Percentiles rank a stretch among this genome's conserved stretches.
These are phyloP conservation scores for Diplodia scrobiculata DNA, from an alignment of 2,329 filamentous ascomycete species.

Conservation along the genomic window DNA sequence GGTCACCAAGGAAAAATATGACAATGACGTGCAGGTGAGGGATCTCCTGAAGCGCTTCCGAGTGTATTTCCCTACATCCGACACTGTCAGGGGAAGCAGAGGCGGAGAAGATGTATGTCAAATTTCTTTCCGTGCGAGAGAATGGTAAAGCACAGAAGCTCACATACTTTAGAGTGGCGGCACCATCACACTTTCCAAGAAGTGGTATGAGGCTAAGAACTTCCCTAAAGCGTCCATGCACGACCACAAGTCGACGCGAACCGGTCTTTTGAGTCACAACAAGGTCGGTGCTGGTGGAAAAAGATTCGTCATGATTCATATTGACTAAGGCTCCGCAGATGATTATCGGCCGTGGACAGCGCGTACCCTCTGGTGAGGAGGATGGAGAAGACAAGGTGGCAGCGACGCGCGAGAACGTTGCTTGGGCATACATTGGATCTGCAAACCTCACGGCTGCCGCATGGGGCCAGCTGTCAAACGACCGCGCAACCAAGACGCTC, in stretches of 20 bases:
- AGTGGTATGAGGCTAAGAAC: slow-evolving; percentile 67
- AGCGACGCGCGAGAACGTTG: slow-evolving; percentile 41
- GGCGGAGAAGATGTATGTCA: slow-evolving; percentile 34
- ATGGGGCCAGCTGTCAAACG: slow-evolving; percentile 79
- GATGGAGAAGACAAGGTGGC: slow-evolving; percentile 34
- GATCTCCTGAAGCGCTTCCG: slow-evolving; percentile 56
- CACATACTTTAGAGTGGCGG: slow-evolving; percentile 56
- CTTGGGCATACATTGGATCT: slow-evolving; percentile 86
- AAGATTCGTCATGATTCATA: slow-evolving; percentile 39
- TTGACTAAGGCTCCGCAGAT: slow-evolving; percentile 33
- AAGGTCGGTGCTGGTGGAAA: slow-evolving; percentile 56
- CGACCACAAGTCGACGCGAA: slow-evolving; percentile 72
- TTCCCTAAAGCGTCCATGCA: slow-evolving; percentile 74
- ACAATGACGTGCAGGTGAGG: slow-evolving; percentile 43
- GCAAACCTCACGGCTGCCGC: slow-evolving; percentile 92
- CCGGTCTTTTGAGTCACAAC: slow-evolving; percentile 80
- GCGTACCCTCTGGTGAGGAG: background rate
- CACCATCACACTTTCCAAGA: slow-evolving; percentile 76
- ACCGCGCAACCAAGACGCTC: slow-evolving; percentile 65
- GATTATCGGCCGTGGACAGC: slow-evolving; percentile 51
- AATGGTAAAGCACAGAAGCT: background rate
- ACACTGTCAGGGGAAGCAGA: slow-evolving; percentile 54
- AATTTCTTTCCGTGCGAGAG: background rate
- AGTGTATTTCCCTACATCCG: slow-evolving; percentile 77
- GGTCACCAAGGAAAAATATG: slow-evolving; percentile 28